A percentile compares a stretch with the other conserved stretches of the same genome.
These are phyloP conservation scores for Lentinus brumalis DNA, from an alignment of 768 basidiomycete genomes.

Conservation along the genomic window DNA sequence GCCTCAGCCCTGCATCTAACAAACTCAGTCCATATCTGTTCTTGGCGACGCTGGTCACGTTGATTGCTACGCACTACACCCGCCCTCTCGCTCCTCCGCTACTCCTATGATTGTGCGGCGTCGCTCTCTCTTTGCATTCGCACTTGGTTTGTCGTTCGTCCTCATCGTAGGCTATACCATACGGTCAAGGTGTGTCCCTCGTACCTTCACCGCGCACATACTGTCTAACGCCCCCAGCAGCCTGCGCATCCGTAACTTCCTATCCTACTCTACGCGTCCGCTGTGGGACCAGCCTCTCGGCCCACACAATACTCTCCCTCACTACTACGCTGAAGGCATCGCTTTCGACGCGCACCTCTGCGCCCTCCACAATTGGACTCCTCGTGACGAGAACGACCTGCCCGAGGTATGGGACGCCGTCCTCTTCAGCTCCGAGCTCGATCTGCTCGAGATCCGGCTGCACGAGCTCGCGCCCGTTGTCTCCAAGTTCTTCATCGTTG, in stretches of 20 bases:
- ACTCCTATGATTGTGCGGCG: conserved; percentile 18
- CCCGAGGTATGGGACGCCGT: conserved; percentile 54
- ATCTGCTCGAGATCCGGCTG: conserved; percentile 63
- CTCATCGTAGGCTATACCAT: conserved; percentile 13
- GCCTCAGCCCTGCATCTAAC: too few relatives aligned
- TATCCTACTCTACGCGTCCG: conserved; percentile 60
- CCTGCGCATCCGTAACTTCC: conserved; percentile 51
- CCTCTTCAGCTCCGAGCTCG: conserved; percentile 64
- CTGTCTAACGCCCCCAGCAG: conserved; percentile 32
- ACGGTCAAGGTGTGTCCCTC: conserved; percentile 10
- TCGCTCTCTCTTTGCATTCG: conserved; percentile 12
- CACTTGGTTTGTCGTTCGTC: conserved; percentile 1
- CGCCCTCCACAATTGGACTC: conserved; percentile 56
- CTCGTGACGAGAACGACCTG: conserved; percentile 29
- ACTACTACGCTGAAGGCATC: conserved; percentile 60
- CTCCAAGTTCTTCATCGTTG: conserved; percentile 61
- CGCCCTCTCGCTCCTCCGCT: not conserved
- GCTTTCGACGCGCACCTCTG: conserved; percentile 46
- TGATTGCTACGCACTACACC: too few relatives aligned
- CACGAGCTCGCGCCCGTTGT: conserved; percentile 60
- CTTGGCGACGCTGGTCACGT: too few relatives aligned
- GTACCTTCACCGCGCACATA: not conserved
- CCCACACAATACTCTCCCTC: conserved; percentile 48
- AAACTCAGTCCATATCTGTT: too few relatives aligned
- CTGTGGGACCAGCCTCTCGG: conserved; percentile 59